These are phyloP conservation scores for Syzygium oleosum DNA, from an alignment of 345 rosid species.

Conservation along the genomic window DNA sequence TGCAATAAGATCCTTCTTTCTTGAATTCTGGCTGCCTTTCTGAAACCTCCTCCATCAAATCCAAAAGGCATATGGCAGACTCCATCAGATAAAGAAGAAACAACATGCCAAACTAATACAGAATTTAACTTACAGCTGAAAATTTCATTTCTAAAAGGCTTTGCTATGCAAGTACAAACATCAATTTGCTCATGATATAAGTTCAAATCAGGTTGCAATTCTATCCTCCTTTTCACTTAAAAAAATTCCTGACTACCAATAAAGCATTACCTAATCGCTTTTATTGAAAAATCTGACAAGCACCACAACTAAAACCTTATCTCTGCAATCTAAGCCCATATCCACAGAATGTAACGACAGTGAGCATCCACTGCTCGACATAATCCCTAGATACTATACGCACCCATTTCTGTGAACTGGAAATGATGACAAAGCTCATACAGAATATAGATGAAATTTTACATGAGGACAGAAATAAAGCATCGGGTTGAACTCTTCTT, in stretches of 20 bases:
- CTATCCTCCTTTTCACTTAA: not conserved
- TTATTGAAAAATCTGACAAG: not conserved
- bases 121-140: not conserved
- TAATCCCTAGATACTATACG: not conserved
- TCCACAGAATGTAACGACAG: not conserved
- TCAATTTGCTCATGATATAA: not conserved
- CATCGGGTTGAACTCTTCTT: not conserved
- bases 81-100: not conserved
- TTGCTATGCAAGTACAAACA: not conserved
- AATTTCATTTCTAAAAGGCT: not conserved
- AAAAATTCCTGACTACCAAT: not conserved
- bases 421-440: not conserved
- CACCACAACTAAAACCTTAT: not conserved
- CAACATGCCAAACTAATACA: not conserved
- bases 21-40: constrained; percentile 37
- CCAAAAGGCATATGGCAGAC: not conserved
- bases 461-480: not conserved
- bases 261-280: not conserved
- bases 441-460: not conserved
- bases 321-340: not conserved
- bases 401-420: not conserved
- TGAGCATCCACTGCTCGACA: not conserved
- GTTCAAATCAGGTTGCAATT: not conserved
- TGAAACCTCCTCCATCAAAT: constrained; percentile 18
- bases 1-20: constrained; percentile 59